Evolutionary conservation across 495 filamentous ascomycete genomes (phyloP), one percentile per base, ranked within the genome.

Genomic region (Tuber calosporum): DNA sequence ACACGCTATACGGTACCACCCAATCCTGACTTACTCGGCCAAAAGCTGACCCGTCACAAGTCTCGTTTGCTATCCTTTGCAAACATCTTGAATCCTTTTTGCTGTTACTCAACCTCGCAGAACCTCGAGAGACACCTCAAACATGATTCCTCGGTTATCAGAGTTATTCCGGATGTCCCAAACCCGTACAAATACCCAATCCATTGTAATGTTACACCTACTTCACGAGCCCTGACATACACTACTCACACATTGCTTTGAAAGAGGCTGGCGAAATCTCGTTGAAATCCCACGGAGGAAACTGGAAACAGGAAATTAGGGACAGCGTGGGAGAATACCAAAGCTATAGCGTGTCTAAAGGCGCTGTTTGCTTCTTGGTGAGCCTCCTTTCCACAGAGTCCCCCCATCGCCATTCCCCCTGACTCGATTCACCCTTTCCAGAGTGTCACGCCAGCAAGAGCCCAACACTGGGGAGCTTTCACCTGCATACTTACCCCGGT

Each of bases 111-210:
- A 26, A 76, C 39, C 37, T 30, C 30, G 19, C 38, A 22, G 41
- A 37, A 13, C 38, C 48, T 37, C 30, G 69, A 72, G 34, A 43
- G 9, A 77, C 38, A 38, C 77, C 77, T 66, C 80, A 72, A 90
- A 88, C 77, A 92, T 92, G 90, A 84, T 88, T 84, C 84, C 83
- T 82, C 84, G 84, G 85, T 83, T 89, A 83, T 84, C 86, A 48
- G 82, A 83, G 75, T 82, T 86, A 67, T 87, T 86, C 77, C 84
- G 83, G 67, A 83, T 83, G 70, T 84, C 86, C 74, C 79, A 83
- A 72, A 84, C 82, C 34, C 84, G 86, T 77, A 87, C 85, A 36
- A 86, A 86, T 70, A 84, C 84, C 6, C 82, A 82, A 41, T 84
- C 81, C 77, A 82, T 87, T 87, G 72, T 62, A 74, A 68, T 79